phyloP scores from a whole-genome alignment of 1,139 yeast genomes.

The Suhomyces taliae region DNA sequence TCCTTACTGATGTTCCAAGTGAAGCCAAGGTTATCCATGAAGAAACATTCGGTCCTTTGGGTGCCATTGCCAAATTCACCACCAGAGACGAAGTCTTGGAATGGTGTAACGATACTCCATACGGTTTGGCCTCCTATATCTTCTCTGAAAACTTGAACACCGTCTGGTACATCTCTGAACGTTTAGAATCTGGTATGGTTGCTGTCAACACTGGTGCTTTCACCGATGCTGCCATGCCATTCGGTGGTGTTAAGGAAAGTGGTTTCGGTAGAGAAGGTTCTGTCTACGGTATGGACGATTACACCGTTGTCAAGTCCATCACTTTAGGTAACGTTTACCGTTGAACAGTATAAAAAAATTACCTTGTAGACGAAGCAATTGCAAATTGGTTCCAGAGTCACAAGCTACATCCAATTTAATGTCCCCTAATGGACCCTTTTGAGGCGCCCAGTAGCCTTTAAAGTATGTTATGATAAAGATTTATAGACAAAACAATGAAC shows the following conservation, averaged over 20 bases:
- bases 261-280: constrained; percentile 87
- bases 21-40: constrained; percentile 65
- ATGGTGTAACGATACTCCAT: constrained; percentile 67
- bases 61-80: constrained; percentile 68
- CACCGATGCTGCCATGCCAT: constrained; percentile 71
- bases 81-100: constrained; percentile 67
- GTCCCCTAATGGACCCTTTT: too few relatives aligned
- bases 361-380: too few relatives aligned
- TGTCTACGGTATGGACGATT: constrained; percentile 72
- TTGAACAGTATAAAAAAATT: not conserved
- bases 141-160: constrained; percentile 55
- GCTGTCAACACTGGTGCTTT: constrained; percentile 74
- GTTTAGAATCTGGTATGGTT: constrained; percentile 78
- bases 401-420: too few relatives aligned
- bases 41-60: constrained; percentile 91
- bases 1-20: constrained; percentile 62
- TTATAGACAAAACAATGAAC: too few relatives aligned
- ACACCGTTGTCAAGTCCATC: constrained; percentile 63
- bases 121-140: constrained; percentile 80
- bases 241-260: constrained; percentile 78
- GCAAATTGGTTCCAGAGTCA: too few relatives aligned
- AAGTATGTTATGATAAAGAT: too few relatives aligned
- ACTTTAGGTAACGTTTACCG: constrained; percentile 39
- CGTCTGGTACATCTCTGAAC: constrained; percentile 54
- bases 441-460: too few relatives aligned